Evolutionary conservation across 441 rosid genomes (phyloP), one percentile per base, ranked within the genome.

Genomic region (Omphalea diandra): DNA sequence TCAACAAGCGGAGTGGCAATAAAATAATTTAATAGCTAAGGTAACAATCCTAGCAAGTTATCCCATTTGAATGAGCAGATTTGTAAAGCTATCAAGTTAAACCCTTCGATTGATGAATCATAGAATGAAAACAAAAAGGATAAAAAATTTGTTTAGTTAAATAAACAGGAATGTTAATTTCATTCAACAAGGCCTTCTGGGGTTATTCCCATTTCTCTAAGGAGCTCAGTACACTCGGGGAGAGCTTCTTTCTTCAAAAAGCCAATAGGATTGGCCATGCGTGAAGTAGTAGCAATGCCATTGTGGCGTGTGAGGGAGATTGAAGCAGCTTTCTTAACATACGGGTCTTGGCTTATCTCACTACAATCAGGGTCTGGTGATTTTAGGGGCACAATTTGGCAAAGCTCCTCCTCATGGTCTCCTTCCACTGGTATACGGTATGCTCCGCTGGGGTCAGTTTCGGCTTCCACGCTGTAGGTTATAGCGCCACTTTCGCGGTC

Each of bases 321-420:
- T 83, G 69, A 68, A 82, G 33, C 58, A 53, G 58, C 32, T 53
- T 53, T 17, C 58, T 12, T 26, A 11, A 53, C 58, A 10, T 9
- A 53, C 3, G 58, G 32, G 32, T 53, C 58, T 24, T 53, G 24
- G 32, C 4, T 26, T 17, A 53, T 53, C 32, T 53, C 58, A 24
- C 5, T 24, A 24, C 58, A 53, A 3, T 53, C 32, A 11, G 58
- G 58, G 17, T 53, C 31, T 53, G 58, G 32, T 24, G 58, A 53
- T 53, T 53, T 53, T 26, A 53, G 0, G 0, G 29, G 58, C 31
- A 53, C 12, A 10, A 53, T 17, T 26, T 26, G 7, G 58, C 58
- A 53, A 40, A 86, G 67, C 38, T 82, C 82, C 1, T 79, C 85
- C 35, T 79, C 88, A 8, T 81, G 88, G 3, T 83, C 83, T 5